phyloP scores from a whole-genome alignment of 306 rosid genomes.

The Rosa rugosa region DNA sequence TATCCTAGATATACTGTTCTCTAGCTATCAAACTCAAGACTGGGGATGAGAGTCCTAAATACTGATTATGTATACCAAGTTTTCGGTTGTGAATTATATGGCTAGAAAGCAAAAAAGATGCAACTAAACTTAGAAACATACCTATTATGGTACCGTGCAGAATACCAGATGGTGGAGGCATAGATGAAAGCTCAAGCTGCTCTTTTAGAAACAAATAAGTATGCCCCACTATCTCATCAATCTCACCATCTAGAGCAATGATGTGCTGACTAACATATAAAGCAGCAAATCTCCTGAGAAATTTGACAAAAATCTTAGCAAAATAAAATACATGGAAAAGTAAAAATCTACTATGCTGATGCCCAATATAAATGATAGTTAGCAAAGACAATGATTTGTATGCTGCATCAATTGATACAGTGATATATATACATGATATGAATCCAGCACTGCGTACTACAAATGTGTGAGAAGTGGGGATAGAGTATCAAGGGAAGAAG shows the following conservation, averaged over 20 bases:
- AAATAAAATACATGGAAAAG: neutral
- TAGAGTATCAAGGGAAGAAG: neutral
- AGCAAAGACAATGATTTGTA: neutral
- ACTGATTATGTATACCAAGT: neutral
- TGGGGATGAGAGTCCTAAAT: neutral
- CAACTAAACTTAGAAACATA: slow-evolving; percentile 10
- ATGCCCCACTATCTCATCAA: slow-evolving; percentile 72
- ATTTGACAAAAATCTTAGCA: neutral
- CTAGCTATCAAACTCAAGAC: neutral
- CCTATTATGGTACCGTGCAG: slow-evolving; percentile 86
- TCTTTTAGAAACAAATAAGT: slow-evolving; percentile 65
- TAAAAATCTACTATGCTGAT: neutral
- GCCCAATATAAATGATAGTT: neutral
- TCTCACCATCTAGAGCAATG: slow-evolving; percentile 41
- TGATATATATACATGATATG: neutral
- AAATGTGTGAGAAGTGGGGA: neutral
- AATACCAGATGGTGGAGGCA: slow-evolving; percentile 67
- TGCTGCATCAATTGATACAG: neutral
- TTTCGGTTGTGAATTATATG: neutral
- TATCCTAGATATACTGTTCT: neutral
- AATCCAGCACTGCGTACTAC: neutral
- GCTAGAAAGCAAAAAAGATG: neutral
- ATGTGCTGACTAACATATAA: slow-evolving; percentile 52
- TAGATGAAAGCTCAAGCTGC: slow-evolving; percentile 60
- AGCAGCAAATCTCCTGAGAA: slow-evolving; percentile 69